phyloP scores from a whole-genome alignment of 1,284 basidiomycete species.

The Agroathelia rolfsii region DNA sequence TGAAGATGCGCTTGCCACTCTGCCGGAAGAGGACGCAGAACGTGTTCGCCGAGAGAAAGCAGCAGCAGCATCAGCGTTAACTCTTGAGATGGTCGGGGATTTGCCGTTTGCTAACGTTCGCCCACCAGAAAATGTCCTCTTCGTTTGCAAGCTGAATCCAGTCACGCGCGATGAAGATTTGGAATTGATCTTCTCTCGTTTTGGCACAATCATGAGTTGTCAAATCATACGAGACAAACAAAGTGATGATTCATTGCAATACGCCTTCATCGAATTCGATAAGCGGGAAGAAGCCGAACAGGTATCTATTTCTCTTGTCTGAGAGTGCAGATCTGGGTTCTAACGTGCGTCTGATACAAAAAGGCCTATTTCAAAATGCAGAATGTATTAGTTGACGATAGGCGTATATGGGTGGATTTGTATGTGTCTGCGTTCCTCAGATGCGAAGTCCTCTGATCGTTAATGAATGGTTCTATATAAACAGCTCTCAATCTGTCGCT shows the following conservation, averaged over 20 bases:
- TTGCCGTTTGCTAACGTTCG: constrained; percentile 96
- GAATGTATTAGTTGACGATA: constrained; percentile 97
- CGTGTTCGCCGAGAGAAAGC: constrained; percentile 72
- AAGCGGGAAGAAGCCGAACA: constrained; percentile 87
- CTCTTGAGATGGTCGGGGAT: constrained; percentile 98
- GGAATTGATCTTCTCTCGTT: constrained; percentile 94
- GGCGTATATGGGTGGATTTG: constrained; percentile 99
- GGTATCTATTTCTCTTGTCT: constrained; percentile 31
- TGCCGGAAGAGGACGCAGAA: constrained; percentile 80
- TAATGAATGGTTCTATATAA: constrained; percentile 12
- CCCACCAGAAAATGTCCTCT: constrained; percentile 96
- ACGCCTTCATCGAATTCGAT: constrained; percentile 98
- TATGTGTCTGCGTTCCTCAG: constrained; percentile 27
- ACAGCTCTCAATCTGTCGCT: constrained; percentile 85
- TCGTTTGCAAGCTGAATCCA: constrained; percentile 97
- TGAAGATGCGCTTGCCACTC: constrained; percentile 71
- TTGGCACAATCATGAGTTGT: constrained; percentile 93
- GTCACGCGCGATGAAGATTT: constrained; percentile 94
- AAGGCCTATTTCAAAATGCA: constrained; percentile 99
- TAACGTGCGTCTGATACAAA: constrained; percentile 6
- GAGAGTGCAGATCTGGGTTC: not conserved
- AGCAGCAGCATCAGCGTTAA: constrained; percentile 87
- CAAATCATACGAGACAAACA: constrained; percentile 95
- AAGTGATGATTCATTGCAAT: constrained; percentile 93
- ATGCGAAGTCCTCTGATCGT: constrained; percentile 5